Base-by-base conservation (phyloP, 345 rosid species). In the Lepidium aucheri region DNA sequence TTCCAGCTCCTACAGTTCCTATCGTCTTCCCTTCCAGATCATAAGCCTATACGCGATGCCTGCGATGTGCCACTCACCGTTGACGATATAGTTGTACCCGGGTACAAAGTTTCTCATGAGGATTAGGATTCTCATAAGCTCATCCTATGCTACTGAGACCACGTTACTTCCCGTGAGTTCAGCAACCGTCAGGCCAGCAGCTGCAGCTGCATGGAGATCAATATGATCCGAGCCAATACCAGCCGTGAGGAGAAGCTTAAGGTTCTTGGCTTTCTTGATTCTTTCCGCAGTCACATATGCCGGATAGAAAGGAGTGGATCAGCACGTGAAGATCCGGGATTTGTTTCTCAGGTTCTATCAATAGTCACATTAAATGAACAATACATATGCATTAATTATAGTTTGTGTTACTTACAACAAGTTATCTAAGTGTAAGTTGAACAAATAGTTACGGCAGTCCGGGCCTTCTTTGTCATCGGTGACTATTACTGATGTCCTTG, bases 401-500 rank as follows among this genome's bases (percentile, higher is more conserved):
- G 3, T 24, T 24, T 24, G 3, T 24, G 26, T 4, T 24, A 24
- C 26, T 24, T 2, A 24, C 26, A 24, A 24, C 22, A 20, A n/a
- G n/a, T n/a, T n/a, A n/a, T n/a, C n/a, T n/a, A 86, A 44, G 84
- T n/a, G n/a, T n/a, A n/a, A n/a, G n/a, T n/a, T n/a, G n/a, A n/a
- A n/a, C n/a, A n/a, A n/a, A n/a, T n/a, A n/a, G n/a, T 75, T 39
- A 88, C 98, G 94, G 33, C 78, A 86, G 14, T 86, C 28, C 0
- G 87, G 85, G 35, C 97, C 97, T 65, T 93, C 96, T 70, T 93
- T 93, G 84, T 93, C 98, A 50, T 93, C 96, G 5, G 97, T 90
- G 73, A 88, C 89, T 8, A 90, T 76, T 89, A 93, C 57, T 85
- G 78, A 76, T 93, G 98, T 34, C 98, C 98, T 60, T 85, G 75